phyloP scores from a whole-genome alignment of 179 eudicot species.

The Silene coronaria region DNA sequence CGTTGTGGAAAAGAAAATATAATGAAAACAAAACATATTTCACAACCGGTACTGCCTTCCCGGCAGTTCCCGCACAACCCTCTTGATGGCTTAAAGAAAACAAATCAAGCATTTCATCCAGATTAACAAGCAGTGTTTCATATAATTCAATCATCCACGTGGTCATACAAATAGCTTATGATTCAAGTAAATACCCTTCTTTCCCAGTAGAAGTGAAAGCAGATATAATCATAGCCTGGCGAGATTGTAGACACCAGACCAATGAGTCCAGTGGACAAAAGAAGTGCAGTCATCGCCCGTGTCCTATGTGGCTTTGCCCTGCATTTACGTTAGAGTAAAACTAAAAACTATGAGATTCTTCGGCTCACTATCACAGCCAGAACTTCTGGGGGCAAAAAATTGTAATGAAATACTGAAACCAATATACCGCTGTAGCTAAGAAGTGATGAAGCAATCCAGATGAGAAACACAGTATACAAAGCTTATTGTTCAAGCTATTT shows the following conservation, averaged over 20 bases:
- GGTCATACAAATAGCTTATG: background rate
- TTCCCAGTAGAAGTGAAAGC: conserved; percentile 38
- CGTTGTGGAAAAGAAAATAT: background rate
- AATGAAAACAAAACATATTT: background rate
- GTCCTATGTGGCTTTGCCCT: conserved; percentile 32
- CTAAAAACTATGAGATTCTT: background rate
- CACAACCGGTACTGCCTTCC: background rate
- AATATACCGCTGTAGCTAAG: background rate
- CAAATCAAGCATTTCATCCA: background rate
- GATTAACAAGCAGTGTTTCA: background rate
- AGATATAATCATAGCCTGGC: conserved; percentile 34
- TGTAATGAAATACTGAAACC: background rate
- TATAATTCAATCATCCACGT: background rate
- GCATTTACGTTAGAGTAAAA: background rate
- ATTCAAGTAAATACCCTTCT: conserved; percentile 29
- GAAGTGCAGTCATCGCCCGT: conserved; percentile 31
- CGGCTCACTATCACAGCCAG: conserved; percentile 3
- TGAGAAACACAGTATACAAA: background rate
- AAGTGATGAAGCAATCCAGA: background rate
- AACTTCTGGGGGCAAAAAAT: background rate
- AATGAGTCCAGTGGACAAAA: conserved; percentile 31
- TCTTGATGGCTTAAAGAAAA: background rate
- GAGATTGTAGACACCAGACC: conserved; percentile 32
- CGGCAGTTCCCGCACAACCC: background rate
- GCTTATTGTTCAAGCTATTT: background rate